These are phyloP conservation scores for Escallonia rubra DNA, from an alignment of 129 eudicot species.

Conservation along the genomic window DNA sequence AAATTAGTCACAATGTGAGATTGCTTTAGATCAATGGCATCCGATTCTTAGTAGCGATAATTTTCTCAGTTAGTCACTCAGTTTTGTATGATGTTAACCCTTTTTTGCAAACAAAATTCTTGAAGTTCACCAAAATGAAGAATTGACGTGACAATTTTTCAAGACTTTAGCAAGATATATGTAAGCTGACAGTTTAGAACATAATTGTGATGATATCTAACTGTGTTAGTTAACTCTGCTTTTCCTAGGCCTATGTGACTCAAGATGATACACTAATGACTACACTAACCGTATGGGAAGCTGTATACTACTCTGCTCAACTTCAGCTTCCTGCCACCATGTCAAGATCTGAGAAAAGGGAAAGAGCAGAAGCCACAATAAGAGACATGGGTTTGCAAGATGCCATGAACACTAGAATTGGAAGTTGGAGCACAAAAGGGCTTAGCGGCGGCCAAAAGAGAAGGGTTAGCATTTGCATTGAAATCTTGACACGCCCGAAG, in stretches of 20 bases:
- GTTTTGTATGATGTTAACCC: too few species aligned
- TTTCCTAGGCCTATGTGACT: slow-evolving; percentile 72
- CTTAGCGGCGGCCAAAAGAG: slow-evolving; percentile 89
- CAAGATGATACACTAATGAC: slow-evolving; percentile 82
- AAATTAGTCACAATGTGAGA: too few species aligned
- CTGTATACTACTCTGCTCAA: slow-evolving; percentile 69
- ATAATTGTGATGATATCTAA: too few species aligned
- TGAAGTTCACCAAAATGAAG: too few species aligned
- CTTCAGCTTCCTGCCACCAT: slow-evolving; percentile 72
- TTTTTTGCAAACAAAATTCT: too few species aligned
- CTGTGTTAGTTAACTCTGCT: too few species aligned
- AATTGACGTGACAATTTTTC: too few species aligned
- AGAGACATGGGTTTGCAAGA: slow-evolving; percentile 83
- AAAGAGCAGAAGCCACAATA: slow-evolving; percentile 63
- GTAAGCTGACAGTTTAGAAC: too few species aligned
- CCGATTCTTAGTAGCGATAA: too few species aligned
- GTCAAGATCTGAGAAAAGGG: slow-evolving; percentile 55
- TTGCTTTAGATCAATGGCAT: too few species aligned
- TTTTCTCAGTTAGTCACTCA: too few species aligned
- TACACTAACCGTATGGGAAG: slow-evolving; percentile 73
- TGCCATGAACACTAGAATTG: slow-evolving; percentile 75
- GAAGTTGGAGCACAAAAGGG: slow-evolving; percentile 83
- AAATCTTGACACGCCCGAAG: slow-evolving; percentile 61
- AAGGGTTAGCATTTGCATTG: slow-evolving; percentile 86
- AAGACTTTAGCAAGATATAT: too few species aligned